phyloP scores from a whole-genome alignment of 495 filamentous ascomycete species.

The Xylaria acuta region DNA sequence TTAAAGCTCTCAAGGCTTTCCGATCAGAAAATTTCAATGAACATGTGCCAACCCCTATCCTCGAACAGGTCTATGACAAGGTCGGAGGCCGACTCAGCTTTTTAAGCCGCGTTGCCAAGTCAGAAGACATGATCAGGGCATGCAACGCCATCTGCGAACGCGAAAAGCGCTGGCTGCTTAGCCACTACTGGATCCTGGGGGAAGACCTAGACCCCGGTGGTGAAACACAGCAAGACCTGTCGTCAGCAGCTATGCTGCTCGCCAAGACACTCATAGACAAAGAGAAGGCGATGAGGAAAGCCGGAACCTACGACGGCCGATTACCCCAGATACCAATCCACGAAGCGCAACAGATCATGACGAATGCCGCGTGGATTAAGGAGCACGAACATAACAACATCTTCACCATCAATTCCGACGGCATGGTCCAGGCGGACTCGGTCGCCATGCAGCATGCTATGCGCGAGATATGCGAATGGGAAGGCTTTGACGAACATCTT shows the following conservation, averaged over 20 bases:
- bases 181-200: constrained; percentile 91
- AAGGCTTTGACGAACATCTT: constrained; percentile 78
- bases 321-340: constrained; percentile 85
- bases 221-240: constrained; percentile 95
- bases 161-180: constrained; percentile 91
- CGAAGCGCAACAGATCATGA: constrained; percentile 86
- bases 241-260: constrained; percentile 89
- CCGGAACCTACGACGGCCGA: constrained; percentile 65
- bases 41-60: constrained; percentile 52
- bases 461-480: constrained; percentile 69
- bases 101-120: constrained; percentile 82
- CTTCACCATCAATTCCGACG: constrained; percentile 87
- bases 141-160: constrained; percentile 75
- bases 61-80: constrained; percentile 77
- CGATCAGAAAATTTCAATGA: constrained; percentile 72
- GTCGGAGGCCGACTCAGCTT: constrained; percentile 85
- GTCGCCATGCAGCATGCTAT: constrained; percentile 95
- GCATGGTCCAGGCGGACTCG: constrained; percentile 85
- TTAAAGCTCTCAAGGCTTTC: constrained; percentile 73
- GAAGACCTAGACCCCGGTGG: constrained; percentile 94
- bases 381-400: constrained; percentile 89
- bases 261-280: constrained; percentile 85
- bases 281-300: constrained; percentile 66
- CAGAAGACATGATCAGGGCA: constrained; percentile 70
- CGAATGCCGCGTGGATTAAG: constrained; percentile 88